Conservation (phyloP, 805 yeast species). For the Candida berthetii region DNA sequence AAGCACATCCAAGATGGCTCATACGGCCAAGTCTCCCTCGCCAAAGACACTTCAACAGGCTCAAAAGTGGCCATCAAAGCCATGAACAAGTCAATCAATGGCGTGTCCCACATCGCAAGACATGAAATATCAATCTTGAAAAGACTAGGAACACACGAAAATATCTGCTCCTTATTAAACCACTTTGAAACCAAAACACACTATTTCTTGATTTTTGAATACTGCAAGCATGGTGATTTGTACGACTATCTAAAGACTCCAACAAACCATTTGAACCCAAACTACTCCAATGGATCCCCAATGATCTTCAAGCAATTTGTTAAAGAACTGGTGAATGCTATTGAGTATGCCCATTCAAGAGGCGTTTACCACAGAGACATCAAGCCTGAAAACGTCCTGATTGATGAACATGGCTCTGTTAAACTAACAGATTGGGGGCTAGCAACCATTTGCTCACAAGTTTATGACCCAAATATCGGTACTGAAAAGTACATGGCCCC, state of each 20-base stretch:
- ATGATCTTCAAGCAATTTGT: constrained; percentile 31
- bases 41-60: constrained; percentile 29
- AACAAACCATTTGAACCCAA: constrained; percentile 13
- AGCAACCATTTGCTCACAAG: constrained; percentile 33
- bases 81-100: constrained; percentile 36
- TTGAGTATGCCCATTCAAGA: constrained; percentile 46
- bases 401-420: constrained; percentile 43
- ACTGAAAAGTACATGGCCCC: constrained; percentile 93
- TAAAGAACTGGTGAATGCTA: constrained; percentile 45
- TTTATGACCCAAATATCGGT: constrained; percentile 44
- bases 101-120: constrained; percentile 38
- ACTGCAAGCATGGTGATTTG: constrained; percentile 60
- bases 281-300: constrained; percentile 4
- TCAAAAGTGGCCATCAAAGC: constrained; percentile 48
- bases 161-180: constrained; percentile 54
- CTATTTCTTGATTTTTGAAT: constrained; percentile 57
- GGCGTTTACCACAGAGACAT: constrained; percentile 68
- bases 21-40: constrained; percentile 55
- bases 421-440: constrained; percentile 76
- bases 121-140: constrained; percentile 43
- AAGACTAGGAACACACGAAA: constrained; percentile 29
- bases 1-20: constrained; percentile 49
- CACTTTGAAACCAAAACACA: constrained; percentile 47
- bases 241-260: constrained; percentile 41
- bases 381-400: constrained; percentile 65